These are phyloP conservation scores for Fonsecaea monophora DNA, from an alignment of 2,329 filamentous ascomycete species.

Conservation along the genomic window DNA sequence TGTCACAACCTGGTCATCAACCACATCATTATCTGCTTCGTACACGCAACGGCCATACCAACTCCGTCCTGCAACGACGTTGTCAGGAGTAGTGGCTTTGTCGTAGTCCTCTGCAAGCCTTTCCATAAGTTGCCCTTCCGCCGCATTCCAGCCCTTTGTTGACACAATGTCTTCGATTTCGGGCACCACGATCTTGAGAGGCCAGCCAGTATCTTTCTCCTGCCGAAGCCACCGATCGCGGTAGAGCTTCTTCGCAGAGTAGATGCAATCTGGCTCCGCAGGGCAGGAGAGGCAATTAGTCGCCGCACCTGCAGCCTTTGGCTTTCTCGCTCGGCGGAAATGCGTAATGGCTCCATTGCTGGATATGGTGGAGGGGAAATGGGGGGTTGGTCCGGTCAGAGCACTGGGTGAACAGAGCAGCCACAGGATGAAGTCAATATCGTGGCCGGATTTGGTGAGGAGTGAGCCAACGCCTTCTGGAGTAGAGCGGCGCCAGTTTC, in stretches of 20 bases:
- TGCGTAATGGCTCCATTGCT: slow-evolving; percentile 79
- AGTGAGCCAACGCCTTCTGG: slow-evolving; percentile 76
- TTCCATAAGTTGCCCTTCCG: slow-evolving; percentile 58
- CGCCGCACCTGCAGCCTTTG: slow-evolving; percentile 71
- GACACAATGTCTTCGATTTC: slow-evolving; percentile 81
- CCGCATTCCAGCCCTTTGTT: slow-evolving; percentile 55
- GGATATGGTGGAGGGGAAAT: slow-evolving; percentile 76
- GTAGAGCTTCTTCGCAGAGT: slow-evolving; percentile 85
- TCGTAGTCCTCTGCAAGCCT: slow-evolving; percentile 63
- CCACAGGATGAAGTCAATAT: slow-evolving; percentile 93
- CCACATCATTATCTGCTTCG: slow-evolving; percentile 90
- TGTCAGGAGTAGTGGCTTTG: slow-evolving; percentile 60
- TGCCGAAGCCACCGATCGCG: slow-evolving; percentile 70
- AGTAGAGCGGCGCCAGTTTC: slow-evolving; percentile 88
- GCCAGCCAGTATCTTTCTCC: slow-evolving; percentile 74
- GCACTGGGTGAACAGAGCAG: slow-evolving; percentile 75
- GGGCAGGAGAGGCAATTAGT: slow-evolving; percentile 89
- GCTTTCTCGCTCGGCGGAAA: slow-evolving; percentile 79
- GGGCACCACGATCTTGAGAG: slow-evolving; percentile 84
- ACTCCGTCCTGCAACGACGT: slow-evolving; percentile 57
- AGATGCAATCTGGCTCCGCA: slow-evolving; percentile 76
- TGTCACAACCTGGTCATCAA: slow-evolving; percentile 89
- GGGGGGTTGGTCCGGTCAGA: slow-evolving; percentile 58
- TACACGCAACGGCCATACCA: slow-evolving; percentile 97
- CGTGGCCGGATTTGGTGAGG: slow-evolving; percentile 94